A percentile compares a stretch with the other conserved stretches of the same genome.
Conservation (phyloP, 140 eudicot species). For the Senecio squalidus region DNA sequence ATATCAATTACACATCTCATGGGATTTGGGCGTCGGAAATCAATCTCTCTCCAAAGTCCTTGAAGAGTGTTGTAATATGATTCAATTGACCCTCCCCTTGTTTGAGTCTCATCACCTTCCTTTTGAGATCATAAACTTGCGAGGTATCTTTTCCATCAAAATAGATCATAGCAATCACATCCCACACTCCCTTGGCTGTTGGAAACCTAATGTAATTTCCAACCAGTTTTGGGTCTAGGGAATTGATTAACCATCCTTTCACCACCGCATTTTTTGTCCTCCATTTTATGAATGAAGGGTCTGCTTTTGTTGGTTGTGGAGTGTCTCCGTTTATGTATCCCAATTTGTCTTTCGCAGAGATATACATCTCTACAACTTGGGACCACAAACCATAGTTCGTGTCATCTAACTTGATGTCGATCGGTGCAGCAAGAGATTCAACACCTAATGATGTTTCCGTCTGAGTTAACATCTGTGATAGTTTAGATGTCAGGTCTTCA, state of each 20-base stretch:
- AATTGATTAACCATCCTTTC: not conserved
- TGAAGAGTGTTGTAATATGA: not conserved
- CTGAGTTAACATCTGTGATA: too few species aligned
- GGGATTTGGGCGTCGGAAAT: not conserved
- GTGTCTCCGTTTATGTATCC: not conserved
- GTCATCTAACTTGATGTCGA: not conserved
- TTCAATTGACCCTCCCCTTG: not conserved
- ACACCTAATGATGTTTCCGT: too few species aligned
- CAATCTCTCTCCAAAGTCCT: not conserved
- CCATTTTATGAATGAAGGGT: not conserved
- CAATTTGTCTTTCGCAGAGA: not conserved
- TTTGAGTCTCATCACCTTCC: not conserved
- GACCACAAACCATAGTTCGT: not conserved
- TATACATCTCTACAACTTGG: not conserved
- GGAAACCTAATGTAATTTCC: not conserved
- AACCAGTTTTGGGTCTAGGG: not conserved
- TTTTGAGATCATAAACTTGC: not conserved
- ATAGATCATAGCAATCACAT: not conserved
- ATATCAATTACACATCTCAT: not conserved
- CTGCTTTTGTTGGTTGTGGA: not conserved
- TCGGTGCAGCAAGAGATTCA: too few species aligned
- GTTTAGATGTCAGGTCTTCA: too few species aligned
- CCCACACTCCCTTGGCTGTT: not conserved
- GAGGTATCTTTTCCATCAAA: not conserved
- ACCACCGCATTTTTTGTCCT: not conserved